Base-by-base conservation (phyloP, 768 basidiomycete species). In the Naganishia vaughanmartiniae region DNA sequence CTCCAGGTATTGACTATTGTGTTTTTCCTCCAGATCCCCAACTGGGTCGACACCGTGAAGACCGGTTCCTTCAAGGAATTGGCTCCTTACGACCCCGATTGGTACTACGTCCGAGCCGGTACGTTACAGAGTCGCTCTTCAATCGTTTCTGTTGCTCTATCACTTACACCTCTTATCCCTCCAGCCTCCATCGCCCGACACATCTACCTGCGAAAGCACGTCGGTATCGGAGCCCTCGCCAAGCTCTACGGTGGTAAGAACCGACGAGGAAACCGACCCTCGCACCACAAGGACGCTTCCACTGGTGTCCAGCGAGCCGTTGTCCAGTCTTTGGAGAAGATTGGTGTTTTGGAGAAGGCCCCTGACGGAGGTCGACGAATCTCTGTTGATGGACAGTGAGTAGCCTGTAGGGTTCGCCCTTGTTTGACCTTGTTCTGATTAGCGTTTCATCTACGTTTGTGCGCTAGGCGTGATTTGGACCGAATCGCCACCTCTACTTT, bases 101-200 rank as follows among this genome's bases (percentile, higher is more conserved):
- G 96, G 96, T 99, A 89, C 87, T 99, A 98, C 84, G 86, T 95
- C 82, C 92, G 96, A 79, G 91, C 95, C 84, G 94, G 94, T 96
- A 79, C 81, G 88, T 87, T 36, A 14, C 2, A 2, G 33, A 12
- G 14, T 21, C 31, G 46, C 12, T 39, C n/a, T 57, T 19, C 42
- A 14, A n/a, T 1, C 3, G 4, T 21, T 24, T 21, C 42, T 15
- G 7, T 45, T 4, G 24, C 19, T 5, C 39, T 26, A 19, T 19
- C 11, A 15, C n/a, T 60, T 28, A 24, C 21, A 7, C 45, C 14
- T 26, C 11, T 36, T 31, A 42, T 24, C 51, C 48, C 15, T 34
- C 34, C 78, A 96, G 94, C 94, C 81, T 92, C 94, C 74, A 84
- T 98, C 78, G 95, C 95, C 84, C 90, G 95, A 80, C 95, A 97